A percentile compares a stretch with the other conserved stretches of the same genome.
These are phyloP conservation scores for Tubosaeta sp. DNA, from an alignment of 768 basidiomycete genomes.

Conservation along the genomic window DNA sequence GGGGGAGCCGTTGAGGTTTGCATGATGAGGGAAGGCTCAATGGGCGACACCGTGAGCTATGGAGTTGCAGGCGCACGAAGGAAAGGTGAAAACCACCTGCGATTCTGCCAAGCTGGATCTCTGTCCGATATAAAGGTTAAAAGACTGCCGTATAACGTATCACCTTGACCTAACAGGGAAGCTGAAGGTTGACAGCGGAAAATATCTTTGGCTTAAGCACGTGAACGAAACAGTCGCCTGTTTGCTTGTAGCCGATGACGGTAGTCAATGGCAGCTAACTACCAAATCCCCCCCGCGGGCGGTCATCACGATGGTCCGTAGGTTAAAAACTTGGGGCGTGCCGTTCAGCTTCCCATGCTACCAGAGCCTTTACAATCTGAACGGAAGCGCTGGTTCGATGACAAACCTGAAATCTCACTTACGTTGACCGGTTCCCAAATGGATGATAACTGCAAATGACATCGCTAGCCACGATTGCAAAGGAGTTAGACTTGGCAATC, in stretches of 20 bases:
- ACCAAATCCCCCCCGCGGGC: neutral
- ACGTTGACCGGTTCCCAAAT: neutral
- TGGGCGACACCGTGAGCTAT: conserved; percentile 15
- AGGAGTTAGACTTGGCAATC: neutral
- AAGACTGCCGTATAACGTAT: conserved; percentile 21
- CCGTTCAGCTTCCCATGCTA: neutral
- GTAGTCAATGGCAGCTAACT: neutral
- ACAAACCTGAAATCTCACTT: neutral
- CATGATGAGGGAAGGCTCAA: conserved; percentile 18
- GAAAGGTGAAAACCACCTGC: neutral
- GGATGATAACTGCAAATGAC: neutral
- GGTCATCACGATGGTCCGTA: neutral
- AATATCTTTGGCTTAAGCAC: neutral
- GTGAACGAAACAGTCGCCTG: neutral
- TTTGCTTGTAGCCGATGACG: neutral
- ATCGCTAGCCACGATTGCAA: neutral
- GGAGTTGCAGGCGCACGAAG: neutral
- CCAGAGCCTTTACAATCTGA: neutral
- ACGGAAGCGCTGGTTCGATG: neutral
- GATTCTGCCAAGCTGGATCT: neutral
- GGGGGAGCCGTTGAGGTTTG: conserved; percentile 22
- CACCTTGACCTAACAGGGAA: conserved; percentile 15
- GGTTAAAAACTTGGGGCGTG: neutral
- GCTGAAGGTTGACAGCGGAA: conserved; percentile 6
- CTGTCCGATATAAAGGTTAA: conserved; percentile 18